A percentile compares a stretch with the other conserved stretches of the same genome.
These are phyloP conservation scores for Crithidia bombi DNA, from an alignment of 208 protist species.

Conservation along the genomic window DNA sequence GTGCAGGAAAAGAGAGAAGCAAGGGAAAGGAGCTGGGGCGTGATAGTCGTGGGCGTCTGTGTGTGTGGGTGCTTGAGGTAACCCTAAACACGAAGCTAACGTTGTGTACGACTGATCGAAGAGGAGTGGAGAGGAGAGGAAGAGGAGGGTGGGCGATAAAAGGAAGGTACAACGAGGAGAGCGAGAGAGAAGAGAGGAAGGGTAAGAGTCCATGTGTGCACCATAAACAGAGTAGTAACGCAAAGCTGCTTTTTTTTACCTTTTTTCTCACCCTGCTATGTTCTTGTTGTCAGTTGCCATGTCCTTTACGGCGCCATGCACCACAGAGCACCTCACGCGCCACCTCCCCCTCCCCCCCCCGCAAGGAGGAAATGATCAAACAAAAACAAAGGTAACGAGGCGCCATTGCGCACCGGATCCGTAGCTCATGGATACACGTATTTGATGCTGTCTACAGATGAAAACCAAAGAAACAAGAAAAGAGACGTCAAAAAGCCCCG, in stretches of 20 bases:
- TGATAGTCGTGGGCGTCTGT: neutral
- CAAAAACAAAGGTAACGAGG: no score
- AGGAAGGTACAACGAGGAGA: neutral
- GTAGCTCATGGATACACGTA: neutral
- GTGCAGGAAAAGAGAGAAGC: neutral
- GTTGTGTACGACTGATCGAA: neutral
- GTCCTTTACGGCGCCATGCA: no score
- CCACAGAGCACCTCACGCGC: no score
- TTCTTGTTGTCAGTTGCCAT: no score
- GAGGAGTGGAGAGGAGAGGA: neutral
- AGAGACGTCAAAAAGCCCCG: neutral
- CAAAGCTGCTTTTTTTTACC: no score
- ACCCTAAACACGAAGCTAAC: neutral
- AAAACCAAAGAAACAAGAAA: neutral
- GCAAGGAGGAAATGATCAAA: no score
- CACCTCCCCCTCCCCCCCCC: no score
- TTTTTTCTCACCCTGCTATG: no score
- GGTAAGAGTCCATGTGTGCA: no score
- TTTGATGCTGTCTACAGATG: neutral
- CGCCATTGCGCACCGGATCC: no score
- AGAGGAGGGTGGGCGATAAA: neutral
- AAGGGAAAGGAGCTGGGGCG: neutral
- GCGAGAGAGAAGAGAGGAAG: conserved; percentile 11
- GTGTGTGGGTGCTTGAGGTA: neutral
- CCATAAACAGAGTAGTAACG: no score